Percentiles rank a stretch among this genome's conserved stretches.
Evolutionary conservation across 345 rosid species (phyloP).

Genomic region (Eucalyptus sideroxylon): DNA sequence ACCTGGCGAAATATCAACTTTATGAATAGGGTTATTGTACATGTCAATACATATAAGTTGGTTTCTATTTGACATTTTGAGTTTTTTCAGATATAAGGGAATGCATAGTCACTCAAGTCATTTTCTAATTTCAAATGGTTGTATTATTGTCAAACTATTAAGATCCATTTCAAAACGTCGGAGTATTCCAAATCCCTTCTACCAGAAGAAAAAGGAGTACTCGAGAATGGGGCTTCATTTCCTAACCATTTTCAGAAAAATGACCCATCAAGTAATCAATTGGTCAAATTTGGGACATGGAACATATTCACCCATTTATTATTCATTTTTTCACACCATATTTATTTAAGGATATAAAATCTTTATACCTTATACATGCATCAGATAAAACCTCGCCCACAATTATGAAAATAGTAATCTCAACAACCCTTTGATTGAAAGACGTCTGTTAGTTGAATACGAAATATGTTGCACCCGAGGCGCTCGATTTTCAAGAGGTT

Average conservation of each 20-base stretch:
- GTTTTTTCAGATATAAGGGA: neutral
- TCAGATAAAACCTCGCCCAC: neutral
- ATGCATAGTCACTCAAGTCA: neutral
- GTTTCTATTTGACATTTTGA: too few relatives aligned
- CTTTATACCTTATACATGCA: neutral
- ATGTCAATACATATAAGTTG: neutral
- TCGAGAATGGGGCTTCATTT: neutral
- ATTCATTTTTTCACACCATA: neutral
- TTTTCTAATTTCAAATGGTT: neutral
- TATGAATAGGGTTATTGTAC: neutral
- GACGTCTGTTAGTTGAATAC: neutral
- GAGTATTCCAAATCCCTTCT: neutral
- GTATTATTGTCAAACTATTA: neutral
- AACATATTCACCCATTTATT: neutral
- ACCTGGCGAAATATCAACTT: neutral
- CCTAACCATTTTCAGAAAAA: neutral
- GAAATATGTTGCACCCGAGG: neutral
- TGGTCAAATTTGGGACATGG: neutral
- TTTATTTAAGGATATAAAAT: neutral
- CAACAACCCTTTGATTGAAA: neutral
- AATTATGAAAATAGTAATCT: neutral
- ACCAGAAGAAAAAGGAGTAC: neutral
- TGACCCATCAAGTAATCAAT: neutral
- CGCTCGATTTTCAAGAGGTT: neutral
- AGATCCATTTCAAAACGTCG: neutral